These are phyloP conservation scores for Aquilaria yunnanensis DNA, from an alignment of 345 rosid genomes.

Conservation along the genomic window DNA sequence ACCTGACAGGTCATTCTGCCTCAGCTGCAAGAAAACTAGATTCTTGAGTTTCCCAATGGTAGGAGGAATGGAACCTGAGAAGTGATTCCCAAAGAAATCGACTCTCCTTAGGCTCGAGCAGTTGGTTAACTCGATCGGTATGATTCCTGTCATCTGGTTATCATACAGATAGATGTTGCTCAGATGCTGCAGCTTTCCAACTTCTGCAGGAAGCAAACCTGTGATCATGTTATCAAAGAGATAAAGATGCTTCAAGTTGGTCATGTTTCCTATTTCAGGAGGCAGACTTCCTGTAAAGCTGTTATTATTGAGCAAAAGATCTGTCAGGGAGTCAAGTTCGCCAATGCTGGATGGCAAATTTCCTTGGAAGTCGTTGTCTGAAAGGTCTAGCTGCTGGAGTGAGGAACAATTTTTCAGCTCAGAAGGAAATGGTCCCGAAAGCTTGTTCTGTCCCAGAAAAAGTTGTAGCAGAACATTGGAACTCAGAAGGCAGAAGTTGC, in stretches of 20 bases:
- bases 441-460: conserved; percentile 39
- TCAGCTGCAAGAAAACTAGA: conserved; percentile 62
- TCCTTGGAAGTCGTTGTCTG: conserved; percentile 53
- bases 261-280: conserved; percentile 54
- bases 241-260: conserved; percentile 40
- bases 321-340: conserved; percentile 39
- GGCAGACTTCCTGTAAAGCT: conserved; percentile 48
- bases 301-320: conserved; percentile 41
- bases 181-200: conserved; percentile 52
- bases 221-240: conserved; percentile 61
- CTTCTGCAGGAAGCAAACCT: conserved; percentile 58
- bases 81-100: conserved; percentile 70
- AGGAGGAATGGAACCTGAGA: conserved; percentile 63
- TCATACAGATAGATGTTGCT: conserved; percentile 52
- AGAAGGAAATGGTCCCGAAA: conserved; percentile 58
- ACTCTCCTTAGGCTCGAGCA: conserved; percentile 54
- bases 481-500: conserved; percentile 44
- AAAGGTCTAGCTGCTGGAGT: conserved; percentile 50
- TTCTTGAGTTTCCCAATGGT: conserved; percentile 62
- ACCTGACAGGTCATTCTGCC: conserved; percentile 80
- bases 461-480: conserved; percentile 41
- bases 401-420: conserved; percentile 56
- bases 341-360: conserved; percentile 47
- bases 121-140: conserved; percentile 69
- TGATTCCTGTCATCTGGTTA: conserved; percentile 66